Conservation (phyloP, 768 basidiomycete species). For the Podaxis sp. region DNA sequence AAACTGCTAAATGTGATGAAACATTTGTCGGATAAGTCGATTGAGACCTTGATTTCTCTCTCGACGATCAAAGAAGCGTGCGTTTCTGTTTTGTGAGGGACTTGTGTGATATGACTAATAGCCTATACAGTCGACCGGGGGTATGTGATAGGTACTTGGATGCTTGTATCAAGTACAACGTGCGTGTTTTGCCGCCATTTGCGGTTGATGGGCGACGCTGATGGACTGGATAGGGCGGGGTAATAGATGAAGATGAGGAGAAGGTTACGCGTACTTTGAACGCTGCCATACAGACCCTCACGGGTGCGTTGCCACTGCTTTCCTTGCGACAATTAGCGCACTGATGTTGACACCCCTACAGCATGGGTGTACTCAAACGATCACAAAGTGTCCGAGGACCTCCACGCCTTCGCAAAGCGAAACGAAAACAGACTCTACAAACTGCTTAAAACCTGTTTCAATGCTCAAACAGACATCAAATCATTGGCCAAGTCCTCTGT, state of each 20-base stretch:
- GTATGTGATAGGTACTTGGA: conserved; percentile 70
- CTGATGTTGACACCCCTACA: conserved; percentile 24
- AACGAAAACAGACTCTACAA: conserved; percentile 89
- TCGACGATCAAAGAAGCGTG: conserved; percentile 66
- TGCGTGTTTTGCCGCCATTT: conserved; percentile 36
- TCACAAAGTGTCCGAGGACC: conserved; percentile 73
- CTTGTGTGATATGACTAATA: conserved; percentile 7
- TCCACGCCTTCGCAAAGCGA: conserved; percentile 78
- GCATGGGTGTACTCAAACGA: conserved; percentile 60
- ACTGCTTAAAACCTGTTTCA: conserved; percentile 77
- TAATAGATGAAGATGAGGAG: conserved; percentile 85
- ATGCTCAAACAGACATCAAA: conserved; percentile 83
- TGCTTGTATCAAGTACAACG: conserved; percentile 81
- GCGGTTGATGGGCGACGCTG: conserved; percentile 1
- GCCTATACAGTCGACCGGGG: conserved; percentile 56
- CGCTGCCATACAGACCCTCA: conserved; percentile 52
- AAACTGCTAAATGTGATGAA: conserved; percentile 72
- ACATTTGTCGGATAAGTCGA: conserved; percentile 59
- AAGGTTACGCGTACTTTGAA: conserved; percentile 54
- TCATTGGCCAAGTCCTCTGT: conserved; percentile 77
- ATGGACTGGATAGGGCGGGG: conserved; percentile 66
- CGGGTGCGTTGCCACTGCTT: conserved; percentile 32
- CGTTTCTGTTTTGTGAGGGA: conserved; percentile 26
- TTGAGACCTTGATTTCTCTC: conserved; percentile 57
- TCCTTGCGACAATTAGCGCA: not conserved